Evolutionary conservation across 2,329 filamentous ascomycete species (phyloP).

Genomic region (Albophoma yamanashiensis): DNA sequence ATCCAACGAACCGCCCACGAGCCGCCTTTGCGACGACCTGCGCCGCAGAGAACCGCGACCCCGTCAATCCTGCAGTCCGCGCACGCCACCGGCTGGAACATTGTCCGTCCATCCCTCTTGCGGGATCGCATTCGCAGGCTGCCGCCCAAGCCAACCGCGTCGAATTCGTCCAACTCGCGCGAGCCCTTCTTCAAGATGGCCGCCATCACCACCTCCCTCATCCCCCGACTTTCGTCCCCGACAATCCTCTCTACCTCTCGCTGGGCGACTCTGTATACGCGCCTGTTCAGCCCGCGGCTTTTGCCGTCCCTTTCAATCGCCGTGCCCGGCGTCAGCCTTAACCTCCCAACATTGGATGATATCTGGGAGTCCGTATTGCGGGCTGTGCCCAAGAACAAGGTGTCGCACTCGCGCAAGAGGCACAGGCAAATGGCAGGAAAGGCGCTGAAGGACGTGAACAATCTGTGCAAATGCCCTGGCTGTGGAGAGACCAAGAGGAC

Average conservation of each 20-base stretch:
- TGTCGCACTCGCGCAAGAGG: constrained; percentile 90
- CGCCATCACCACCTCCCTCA: constrained; percentile 31
- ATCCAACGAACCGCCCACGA: constrained; percentile 3
- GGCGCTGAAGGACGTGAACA: constrained; percentile 80
- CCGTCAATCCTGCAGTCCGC: neutral
- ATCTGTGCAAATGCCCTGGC: constrained; percentile 77
- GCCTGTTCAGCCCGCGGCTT: constrained; percentile 34
- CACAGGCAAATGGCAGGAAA: constrained; percentile 93
- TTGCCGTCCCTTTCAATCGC: constrained; percentile 45
- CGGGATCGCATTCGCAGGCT: neutral
- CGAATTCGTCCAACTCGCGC: neutral
- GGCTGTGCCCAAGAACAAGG: constrained; percentile 98
- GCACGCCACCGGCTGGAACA: neutral
- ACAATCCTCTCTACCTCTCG: constrained; percentile 28
- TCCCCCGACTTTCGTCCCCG: constrained; percentile 41
- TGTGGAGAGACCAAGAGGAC: constrained; percentile 83
- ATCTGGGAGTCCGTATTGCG: constrained; percentile 89
- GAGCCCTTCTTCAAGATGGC: constrained; percentile 27
- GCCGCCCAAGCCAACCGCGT: neutral
- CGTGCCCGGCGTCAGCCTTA: constrained; percentile 48
- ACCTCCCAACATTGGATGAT: constrained; percentile 51
- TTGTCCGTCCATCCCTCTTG: neutral
- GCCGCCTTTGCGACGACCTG: neutral
- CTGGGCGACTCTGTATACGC: constrained; percentile 32
- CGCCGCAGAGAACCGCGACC: neutral